Evolutionary conservation across 139 green algal genomes (phyloP).

Genomic region (Nannochloris sp.): DNA sequence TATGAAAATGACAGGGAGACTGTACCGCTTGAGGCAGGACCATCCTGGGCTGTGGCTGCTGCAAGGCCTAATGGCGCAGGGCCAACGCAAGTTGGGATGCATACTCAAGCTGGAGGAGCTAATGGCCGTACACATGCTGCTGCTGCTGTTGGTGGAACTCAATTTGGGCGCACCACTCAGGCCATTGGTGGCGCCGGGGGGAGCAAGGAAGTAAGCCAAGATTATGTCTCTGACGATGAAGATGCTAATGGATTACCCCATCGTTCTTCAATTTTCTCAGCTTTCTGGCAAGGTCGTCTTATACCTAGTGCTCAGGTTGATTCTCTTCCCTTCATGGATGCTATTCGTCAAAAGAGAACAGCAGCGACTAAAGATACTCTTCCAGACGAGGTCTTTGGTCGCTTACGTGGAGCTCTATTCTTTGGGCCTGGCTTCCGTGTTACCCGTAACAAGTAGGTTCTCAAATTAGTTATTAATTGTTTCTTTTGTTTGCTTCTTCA

Average conservation of each 20-base stretch:
- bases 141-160: no score
- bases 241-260: background rate
- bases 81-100: background rate
- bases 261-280: constrained; percentile 44
- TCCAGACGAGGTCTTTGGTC: constrained; percentile 63
- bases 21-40: constrained; percentile 32
- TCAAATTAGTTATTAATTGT: background rate
- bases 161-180: background rate
- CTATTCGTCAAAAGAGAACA: constrained; percentile 40
- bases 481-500: background rate
- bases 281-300: constrained; percentile 73
- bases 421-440: constrained; percentile 65
- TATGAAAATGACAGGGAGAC: constrained; percentile 56
- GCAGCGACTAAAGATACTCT: constrained; percentile 44
- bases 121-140: background rate
- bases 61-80: background rate
- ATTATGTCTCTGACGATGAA: background rate
- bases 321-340: constrained; percentile 62
- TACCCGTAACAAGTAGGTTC: constrained; percentile 64
- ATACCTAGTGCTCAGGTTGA: constrained; percentile 66
- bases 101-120: no score
- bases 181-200: background rate
- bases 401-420: constrained; percentile 67
- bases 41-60: no score
- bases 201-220: constrained; percentile 3